These are phyloP conservation scores for Hanseniaspora lachancei DNA, from an alignment of 805 yeast genomes.

Conservation along the genomic window DNA sequence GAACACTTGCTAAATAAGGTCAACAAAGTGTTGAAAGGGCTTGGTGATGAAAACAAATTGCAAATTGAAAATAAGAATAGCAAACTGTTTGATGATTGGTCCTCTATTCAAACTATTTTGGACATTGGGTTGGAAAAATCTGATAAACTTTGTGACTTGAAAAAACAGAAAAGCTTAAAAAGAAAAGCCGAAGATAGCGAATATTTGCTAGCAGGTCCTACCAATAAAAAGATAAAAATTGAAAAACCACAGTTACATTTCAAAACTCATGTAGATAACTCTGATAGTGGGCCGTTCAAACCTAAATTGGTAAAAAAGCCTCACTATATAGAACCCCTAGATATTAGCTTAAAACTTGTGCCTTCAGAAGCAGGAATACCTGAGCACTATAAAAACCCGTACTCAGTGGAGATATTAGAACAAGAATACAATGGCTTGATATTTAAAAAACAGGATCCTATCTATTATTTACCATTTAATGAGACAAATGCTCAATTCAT, in stretches of 20 bases:
- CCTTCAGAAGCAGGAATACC: constrained; percentile 34
- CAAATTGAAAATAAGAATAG: constrained; percentile 29
- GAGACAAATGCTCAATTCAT: constrained; percentile 58
- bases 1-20: constrained; percentile 34
- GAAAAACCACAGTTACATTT: constrained; percentile 63
- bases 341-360: constrained; percentile 35
- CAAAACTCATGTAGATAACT: constrained; percentile 47
- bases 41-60: constrained; percentile 25
- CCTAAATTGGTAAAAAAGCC: constrained; percentile 69
- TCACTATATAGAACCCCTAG: constrained; percentile 43
- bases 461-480: constrained; percentile 52
- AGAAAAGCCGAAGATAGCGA: constrained; percentile 10
- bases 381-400: constrained; percentile 66
- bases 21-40: constrained; percentile 32
- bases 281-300: constrained; percentile 57
- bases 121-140: constrained; percentile 66
- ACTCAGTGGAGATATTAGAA: constrained; percentile 54
- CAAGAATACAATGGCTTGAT: constrained; percentile 57
- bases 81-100: constrained; percentile 44
- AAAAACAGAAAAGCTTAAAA: constrained; percentile 20
- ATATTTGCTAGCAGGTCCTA: constrained; percentile 7
- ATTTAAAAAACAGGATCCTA: constrained; percentile 34
- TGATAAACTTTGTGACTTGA: constrained; percentile 51
- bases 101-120: constrained; percentile 42
- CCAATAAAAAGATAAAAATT: constrained; percentile 15